These are phyloP conservation scores for Wickerhamiella infanticola DNA, from an alignment of 1,139 yeast genomes.

Conservation along the genomic window DNA sequence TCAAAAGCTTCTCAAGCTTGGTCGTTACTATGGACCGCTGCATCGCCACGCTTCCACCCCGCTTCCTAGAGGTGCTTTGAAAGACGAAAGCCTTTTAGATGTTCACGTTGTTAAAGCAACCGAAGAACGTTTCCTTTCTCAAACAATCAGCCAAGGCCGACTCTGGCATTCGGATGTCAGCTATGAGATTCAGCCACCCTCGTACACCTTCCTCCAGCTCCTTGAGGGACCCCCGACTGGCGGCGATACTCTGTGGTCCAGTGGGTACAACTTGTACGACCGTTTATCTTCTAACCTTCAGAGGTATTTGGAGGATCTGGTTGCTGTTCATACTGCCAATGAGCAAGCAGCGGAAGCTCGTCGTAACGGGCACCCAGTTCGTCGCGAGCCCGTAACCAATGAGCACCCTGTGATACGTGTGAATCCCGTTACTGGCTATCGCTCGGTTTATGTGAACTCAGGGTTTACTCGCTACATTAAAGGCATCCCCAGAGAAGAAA, in stretches of 20 bases:
- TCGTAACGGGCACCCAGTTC: constrained; percentile 41
- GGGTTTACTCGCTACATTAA: constrained; percentile 45
- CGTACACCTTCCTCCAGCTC: constrained; percentile 45
- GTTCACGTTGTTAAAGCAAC: constrained; percentile 40
- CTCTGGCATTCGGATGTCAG: constrained; percentile 57
- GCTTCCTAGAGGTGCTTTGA: constrained; percentile 32
- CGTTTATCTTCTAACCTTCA: constrained; percentile 49
- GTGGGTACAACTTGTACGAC: constrained; percentile 49
- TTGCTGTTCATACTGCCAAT: constrained; percentile 47
- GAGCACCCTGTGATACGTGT: constrained; percentile 52
- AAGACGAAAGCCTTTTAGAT: constrained; percentile 30
- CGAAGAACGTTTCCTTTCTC: constrained; percentile 17
- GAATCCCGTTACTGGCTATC: constrained; percentile 51
- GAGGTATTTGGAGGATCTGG: constrained; percentile 38
- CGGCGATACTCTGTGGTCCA: constrained; percentile 57
- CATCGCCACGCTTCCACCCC: constrained; percentile 65
- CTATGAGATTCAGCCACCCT: constrained; percentile 58
- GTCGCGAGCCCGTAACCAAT: constrained; percentile 42
- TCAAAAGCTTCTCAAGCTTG: constrained; percentile 43
- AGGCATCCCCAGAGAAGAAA: constrained; percentile 50
- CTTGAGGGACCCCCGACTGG: constrained; percentile 49
- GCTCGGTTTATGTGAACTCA: constrained; percentile 40
- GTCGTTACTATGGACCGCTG: constrained; percentile 47
- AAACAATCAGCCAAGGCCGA: constrained; percentile 18
- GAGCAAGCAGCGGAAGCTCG: constrained; percentile 47